Evolutionary conservation across 2,329 filamentous ascomycete genomes (phyloP).

Genomic region (Harringtonia aguacate): DNA sequence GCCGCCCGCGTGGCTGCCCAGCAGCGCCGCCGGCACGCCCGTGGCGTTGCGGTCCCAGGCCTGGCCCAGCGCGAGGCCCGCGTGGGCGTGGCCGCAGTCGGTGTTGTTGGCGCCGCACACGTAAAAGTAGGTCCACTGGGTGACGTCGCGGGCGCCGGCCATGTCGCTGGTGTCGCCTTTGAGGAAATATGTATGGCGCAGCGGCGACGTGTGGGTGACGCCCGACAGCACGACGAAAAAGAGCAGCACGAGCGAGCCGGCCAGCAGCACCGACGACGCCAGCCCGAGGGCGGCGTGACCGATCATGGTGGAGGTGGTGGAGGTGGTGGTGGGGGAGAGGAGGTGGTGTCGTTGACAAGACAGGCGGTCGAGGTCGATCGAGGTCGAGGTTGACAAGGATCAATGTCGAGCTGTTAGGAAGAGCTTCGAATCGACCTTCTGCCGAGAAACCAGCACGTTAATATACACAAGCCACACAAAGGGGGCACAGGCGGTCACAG

Average conservation of each 20-base stretch:
- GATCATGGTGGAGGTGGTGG: too few relatives aligned
- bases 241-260: constrained; percentile 39
- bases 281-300: constrained; percentile 31
- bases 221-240: constrained; percentile 50
- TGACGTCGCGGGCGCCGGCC: constrained; percentile 50
- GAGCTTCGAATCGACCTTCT: too few relatives aligned
- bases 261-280: constrained; percentile 36
- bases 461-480: too few relatives aligned
- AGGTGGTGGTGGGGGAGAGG: too few relatives aligned
- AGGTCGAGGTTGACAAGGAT: too few relatives aligned
- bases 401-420: too few relatives aligned
- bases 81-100: constrained; percentile 52
- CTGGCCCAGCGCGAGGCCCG: constrained; percentile 61
- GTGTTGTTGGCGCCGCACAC: constrained; percentile 57
- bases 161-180: constrained; percentile 67
- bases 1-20: constrained; percentile 39
- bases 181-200: constrained; percentile 78
- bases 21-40: constrained; percentile 32
- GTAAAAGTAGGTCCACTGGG: constrained; percentile 89
- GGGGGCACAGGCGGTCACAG: too few relatives aligned
- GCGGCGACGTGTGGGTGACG: constrained; percentile 35
- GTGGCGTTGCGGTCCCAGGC: constrained; percentile 45
- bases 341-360: too few relatives aligned
- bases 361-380: too few relatives aligned
- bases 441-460: too few relatives aligned